A percentile compares a stretch with the other conserved stretches of the same genome.
Conservation (phyloP, 371 early-diverging fungal genomes). For the Choanephora cucurbitarum region DNA sequence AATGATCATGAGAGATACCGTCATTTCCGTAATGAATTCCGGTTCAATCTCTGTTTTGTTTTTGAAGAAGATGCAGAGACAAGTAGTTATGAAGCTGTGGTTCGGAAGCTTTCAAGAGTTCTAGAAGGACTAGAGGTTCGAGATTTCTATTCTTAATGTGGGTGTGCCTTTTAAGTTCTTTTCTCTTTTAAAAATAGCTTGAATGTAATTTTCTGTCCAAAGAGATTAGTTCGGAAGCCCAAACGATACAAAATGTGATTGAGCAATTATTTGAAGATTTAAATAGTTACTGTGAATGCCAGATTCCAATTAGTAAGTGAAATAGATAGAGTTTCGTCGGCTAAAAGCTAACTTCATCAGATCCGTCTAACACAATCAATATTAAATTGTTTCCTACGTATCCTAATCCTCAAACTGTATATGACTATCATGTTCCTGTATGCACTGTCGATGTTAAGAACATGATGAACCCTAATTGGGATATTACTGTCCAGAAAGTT, state of each 20-base stretch:
- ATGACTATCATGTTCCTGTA: conserved; percentile 86
- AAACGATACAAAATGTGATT: conserved; percentile 72
- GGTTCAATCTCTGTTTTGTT: conserved; percentile 90
- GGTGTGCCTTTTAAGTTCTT: background rate
- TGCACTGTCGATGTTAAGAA: conserved; percentile 67
- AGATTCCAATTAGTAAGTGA: conserved; percentile 79
- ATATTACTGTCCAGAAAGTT: conserved; percentile 79
- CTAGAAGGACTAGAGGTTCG: conserved; percentile 73
- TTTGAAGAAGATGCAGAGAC: conserved; percentile 80
- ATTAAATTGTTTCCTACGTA: conserved; percentile 85
- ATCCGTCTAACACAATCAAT: conserved; percentile 70
- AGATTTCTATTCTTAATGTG: background rate
- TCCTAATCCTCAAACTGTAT: conserved; percentile 72
- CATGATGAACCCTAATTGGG: conserved; percentile 78
- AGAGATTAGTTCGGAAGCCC: conserved; percentile 31
- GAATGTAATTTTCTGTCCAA: conserved; percentile 77
- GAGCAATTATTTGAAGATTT: conserved; percentile 86
- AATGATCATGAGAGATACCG: conserved; percentile 71
- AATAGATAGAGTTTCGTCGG: too few relatives aligned
- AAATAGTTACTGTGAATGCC: conserved; percentile 85
- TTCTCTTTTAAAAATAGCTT: conserved; percentile 46
- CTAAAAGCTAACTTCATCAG: too few relatives aligned
- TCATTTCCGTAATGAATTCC: conserved; percentile 70
- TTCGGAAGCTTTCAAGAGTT: conserved; percentile 77
- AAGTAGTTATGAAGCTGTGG: conserved; percentile 78